Conservation (phyloP, 2,329 filamentous ascomycete species). For the Fusarium sp. region DNA sequence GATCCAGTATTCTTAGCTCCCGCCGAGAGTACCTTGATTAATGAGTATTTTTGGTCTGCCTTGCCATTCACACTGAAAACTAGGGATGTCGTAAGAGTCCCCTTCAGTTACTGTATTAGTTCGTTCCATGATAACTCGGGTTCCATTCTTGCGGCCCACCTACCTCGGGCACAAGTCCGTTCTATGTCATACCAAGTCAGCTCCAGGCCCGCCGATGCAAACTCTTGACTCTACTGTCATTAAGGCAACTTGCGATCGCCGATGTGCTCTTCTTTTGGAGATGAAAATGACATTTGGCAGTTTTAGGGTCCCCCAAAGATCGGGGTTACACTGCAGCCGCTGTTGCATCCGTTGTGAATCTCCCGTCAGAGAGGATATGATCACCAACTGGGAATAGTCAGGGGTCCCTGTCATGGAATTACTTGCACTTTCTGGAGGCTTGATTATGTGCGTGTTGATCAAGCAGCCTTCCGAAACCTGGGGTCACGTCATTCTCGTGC, state of each 20-base stretch:
- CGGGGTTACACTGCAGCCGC: conserved; percentile 37
- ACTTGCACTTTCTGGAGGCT: neutral
- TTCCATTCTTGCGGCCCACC: conserved; percentile 2
- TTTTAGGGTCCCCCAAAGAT: conserved; percentile 23
- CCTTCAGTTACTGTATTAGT: neutral
- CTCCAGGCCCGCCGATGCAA: conserved; percentile 1
- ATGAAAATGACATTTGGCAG: conserved; percentile 1
- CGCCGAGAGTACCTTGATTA: conserved; percentile 4
- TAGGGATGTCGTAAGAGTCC: neutral
- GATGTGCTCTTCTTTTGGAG: neutral
- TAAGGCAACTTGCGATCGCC: conserved; percentile 5
- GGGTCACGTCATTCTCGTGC: conserved; percentile 4
- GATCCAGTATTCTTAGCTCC: conserved; percentile 8
- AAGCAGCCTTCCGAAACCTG: neutral
- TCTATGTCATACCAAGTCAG: conserved; percentile 11
- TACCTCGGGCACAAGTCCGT: neutral
- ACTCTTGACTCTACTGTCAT: neutral
- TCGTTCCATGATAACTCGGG: neutral
- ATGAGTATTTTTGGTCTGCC: neutral
- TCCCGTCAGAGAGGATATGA: conserved; percentile 15
- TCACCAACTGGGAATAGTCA: conserved; percentile 24
- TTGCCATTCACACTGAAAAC: neutral
- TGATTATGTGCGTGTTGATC: neutral
- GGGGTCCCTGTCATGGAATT: conserved; percentile 14
- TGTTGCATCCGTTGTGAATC: conserved; percentile 34